Percentiles rank a stretch among this genome's conserved stretches.
phyloP scores from a whole-genome alignment of 257 asterid genomes.

The Verbascum thapsus region DNA sequence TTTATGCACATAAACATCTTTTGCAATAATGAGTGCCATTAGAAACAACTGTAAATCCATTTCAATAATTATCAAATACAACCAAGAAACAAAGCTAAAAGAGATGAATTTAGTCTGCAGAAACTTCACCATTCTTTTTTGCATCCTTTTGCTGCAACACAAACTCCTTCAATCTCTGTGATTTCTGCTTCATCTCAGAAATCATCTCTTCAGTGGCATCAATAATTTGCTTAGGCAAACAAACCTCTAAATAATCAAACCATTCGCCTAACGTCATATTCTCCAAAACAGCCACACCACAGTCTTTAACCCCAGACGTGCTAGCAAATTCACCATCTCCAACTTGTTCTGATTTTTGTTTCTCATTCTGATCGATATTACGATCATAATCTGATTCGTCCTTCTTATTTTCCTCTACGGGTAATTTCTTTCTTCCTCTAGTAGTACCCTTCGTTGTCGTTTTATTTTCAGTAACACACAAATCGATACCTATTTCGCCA shows the following conservation, averaged over 20 bases:
- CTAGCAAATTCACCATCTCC: constrained; percentile 21
- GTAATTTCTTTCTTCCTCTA: constrained; percentile 35
- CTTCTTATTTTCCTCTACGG: constrained; percentile 30
- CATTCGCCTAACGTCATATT: constrained; percentile 71
- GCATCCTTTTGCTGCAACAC: constrained; percentile 55
- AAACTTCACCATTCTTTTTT: constrained; percentile 28
- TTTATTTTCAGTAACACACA: constrained; percentile 32
- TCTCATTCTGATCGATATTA: constrained; percentile 23
- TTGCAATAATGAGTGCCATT: not conserved
- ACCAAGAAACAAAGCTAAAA: not conserved
- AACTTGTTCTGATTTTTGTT: constrained; percentile 14
- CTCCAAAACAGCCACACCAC: constrained; percentile 47
- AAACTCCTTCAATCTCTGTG: constrained; percentile 54
- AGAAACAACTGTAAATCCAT: constrained; percentile 1
- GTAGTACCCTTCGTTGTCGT: constrained; percentile 34
- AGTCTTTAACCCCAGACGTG: too few species aligned
- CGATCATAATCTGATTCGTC: constrained; percentile 28
- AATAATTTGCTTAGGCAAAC: constrained; percentile 61
- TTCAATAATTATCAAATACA: constrained; percentile 22
- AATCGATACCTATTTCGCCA: constrained; percentile 21
- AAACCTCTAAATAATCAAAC: constrained; percentile 58
- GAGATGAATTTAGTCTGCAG: constrained; percentile 4
- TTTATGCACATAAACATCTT: constrained; percentile 14
- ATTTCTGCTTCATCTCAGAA: constrained; percentile 57
- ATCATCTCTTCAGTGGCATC: constrained; percentile 63